Percentiles rank a stretch among this genome's conserved stretches.
phyloP scores from a whole-genome alignment of 2,329 filamentous ascomycete species.

The Thielaviopsis musarum region DNA sequence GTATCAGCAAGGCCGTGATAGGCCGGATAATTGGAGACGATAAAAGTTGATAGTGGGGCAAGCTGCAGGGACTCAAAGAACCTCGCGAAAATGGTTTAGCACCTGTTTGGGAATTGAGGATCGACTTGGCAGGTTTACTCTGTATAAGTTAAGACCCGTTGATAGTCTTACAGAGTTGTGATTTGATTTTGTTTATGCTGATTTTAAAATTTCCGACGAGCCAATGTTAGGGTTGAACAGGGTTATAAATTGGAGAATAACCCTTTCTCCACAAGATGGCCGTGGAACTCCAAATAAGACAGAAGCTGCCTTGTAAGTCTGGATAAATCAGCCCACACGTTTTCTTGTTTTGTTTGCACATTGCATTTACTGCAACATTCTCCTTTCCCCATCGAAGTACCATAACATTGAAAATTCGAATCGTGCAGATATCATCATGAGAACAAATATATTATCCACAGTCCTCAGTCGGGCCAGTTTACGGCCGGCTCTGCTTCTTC shows the following conservation, averaged over 20 bases:
- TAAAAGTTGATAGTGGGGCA: slow-evolving; percentile 11
- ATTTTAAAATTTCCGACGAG: too few relatives aligned
- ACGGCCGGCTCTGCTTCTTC: not conserved
- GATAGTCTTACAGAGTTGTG: not conserved
- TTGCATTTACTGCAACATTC: not conserved
- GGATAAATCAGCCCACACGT: not conserved
- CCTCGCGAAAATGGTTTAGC: slow-evolving; percentile 4
- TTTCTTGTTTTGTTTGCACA: not conserved
- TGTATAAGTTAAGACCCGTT: not conserved
- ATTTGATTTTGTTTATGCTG: too few relatives aligned
- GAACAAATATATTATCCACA: not conserved
- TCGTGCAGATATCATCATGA: not conserved
- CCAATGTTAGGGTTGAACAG: not conserved
- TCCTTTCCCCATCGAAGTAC: not conserved
- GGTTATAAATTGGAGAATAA: not conserved
- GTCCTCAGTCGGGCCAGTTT: not conserved
- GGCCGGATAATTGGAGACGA: not conserved
- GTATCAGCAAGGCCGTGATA: slow-evolving; percentile 4
- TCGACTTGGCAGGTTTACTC: not conserved
- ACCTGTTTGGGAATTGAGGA: not conserved
- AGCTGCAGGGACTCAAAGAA: slow-evolving; percentile 5
- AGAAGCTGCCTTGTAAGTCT: not conserved
- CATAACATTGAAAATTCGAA: not conserved
- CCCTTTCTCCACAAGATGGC: slow-evolving; percentile 1
- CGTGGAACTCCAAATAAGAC: not conserved